Evolutionary conservation across 2,329 filamentous ascomycete genomes (phyloP), one percentile per base, ranked within the genome.

Genomic region (Pseudogymnoascus sp.): DNA sequence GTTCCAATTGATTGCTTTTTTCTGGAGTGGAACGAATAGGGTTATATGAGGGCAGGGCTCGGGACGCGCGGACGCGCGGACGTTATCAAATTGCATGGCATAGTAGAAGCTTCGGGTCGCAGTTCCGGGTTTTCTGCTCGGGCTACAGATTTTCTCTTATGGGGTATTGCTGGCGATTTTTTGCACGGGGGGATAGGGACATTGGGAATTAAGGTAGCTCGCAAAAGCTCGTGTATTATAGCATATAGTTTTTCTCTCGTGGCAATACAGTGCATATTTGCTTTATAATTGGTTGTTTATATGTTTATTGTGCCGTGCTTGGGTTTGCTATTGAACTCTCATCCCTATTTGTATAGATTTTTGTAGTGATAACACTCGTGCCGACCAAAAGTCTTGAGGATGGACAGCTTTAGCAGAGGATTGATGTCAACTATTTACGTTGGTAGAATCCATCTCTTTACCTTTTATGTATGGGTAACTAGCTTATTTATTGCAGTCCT

Each of bases 91-190:
- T 56, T 56, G 50, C 50, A 56, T 56, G 50, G 50, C 50, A 56
- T 33, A 56, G 50, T 33, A 19, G 28, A 56, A 56, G 50, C 50
- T 56, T 56, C 10, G 28, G 26, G 16, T 33, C 50, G 50, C 50
- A 28, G 24, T n/a, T 50, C 14, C 14, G 43, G 43, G 6, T 50
- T n/a, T n/a, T 26, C 43, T 56, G n/a, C 50, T 56, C 28, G 5
- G 10, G 50, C 26, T 31, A 33, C 50, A 19, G 24, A 14, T 12
- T 56, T 19, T 33, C 26, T 12, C 16, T 19, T 56, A 33, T 56
- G 14, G 50, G 50, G n/a, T 56, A 56, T 56, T 56, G 50, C 50
- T 56, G 50, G 50, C 46, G 50, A 56, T 56, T 56, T 46, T 53
- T 33, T 33, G 50, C 50, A 56, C 50, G 26, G 46, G 46, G 8